A percentile compares a stretch with the other conserved stretches of the same genome.
phyloP scores from a whole-genome alignment of 805 yeast genomes.

The Wickerhamiella nectarea region DNA sequence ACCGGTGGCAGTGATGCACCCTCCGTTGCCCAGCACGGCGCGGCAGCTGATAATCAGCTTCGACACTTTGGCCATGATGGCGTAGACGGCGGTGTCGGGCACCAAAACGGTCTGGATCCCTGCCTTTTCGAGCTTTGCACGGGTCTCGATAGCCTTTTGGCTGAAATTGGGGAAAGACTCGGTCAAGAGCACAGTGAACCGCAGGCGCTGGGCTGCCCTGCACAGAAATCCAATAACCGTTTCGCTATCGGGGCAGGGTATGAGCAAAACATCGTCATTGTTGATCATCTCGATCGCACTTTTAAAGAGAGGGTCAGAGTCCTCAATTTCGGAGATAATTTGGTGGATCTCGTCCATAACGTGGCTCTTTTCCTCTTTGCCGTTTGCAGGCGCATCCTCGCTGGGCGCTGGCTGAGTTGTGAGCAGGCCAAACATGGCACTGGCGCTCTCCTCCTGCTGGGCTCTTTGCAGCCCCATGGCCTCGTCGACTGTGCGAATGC shows the following conservation, averaged over 20 bases:
- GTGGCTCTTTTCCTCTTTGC: constrained; percentile 46
- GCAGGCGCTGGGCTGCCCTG: constrained; percentile 78
- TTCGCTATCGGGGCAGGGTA: constrained; percentile 89
- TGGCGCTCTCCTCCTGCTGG: constrained; percentile 12
- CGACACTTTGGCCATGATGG: constrained; percentile 94
- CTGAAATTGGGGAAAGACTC: constrained; percentile 87
- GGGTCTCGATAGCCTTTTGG: constrained; percentile 63
- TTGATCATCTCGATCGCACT: constrained; percentile 90
- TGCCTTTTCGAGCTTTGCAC: constrained; percentile 63
- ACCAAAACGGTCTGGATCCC: constrained; percentile 81
- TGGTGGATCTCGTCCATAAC: constrained; percentile 88
- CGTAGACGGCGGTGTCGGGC: constrained; percentile 86
- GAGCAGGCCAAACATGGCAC: constrained; percentile 72
- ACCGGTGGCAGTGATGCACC: constrained; percentile 79
- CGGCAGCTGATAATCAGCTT: constrained; percentile 88
- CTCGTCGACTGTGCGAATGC: constrained; percentile 75
- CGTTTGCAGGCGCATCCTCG: constrained; percentile 33
- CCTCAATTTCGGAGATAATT: constrained; percentile 77
- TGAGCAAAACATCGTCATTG: constrained; percentile 54
- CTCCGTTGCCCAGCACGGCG: constrained; percentile 92
- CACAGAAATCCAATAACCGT: constrained; percentile 79
- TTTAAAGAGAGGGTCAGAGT: constrained; percentile 80
- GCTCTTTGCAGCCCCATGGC: constrained; percentile 19
- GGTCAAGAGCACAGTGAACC: constrained; percentile 75
- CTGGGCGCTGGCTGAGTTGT: constrained; percentile 30